Evolutionary conservation across 1,139 yeast species (phyloP), one percentile per base, ranked within the genome.

Genomic region (Candida neerlandica): DNA sequence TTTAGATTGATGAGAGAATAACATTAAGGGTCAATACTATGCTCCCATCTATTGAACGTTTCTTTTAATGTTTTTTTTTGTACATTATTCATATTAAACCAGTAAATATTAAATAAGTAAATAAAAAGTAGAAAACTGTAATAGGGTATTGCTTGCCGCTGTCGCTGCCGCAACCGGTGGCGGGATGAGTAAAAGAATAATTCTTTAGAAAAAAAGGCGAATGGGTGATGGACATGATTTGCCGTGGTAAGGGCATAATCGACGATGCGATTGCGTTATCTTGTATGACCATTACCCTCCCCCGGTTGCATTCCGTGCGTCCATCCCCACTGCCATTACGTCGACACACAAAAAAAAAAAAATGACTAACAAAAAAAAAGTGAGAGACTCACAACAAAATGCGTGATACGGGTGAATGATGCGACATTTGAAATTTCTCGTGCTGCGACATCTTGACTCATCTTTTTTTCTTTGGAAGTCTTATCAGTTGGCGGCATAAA

Each of bases 1-100:
- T 91, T 91, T 65, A 74, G 91, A 55, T 81, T 81, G 51, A 65
- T 87, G 55, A 46, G 52, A 39, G 52, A 47, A n/a, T 47, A 34
- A 30, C 16, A 6, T 11, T 7, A 11, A 5, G 9, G 12, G 14
- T n/a, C 34, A 11, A 11, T 5, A 27, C 12, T 14, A 37, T 34
- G 37, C 18, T 18, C 18, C 23, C n/a, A 16, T 15, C 3, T 23
- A 14, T 32, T 34, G 38, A 34, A 34, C 38, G 32, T 18, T 19
- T 9, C 32, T n/a, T 40, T 39, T 41, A 39, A 40, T 44, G 38
- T 29, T 44, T 37, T 38, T 18, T 26, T 40, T 40, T 37, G 30
- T 21, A 37, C 21, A 37, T 37, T 37, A 37, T 29, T 37, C 41
- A 37, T 9, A 37, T 12, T 37, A 12, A n/a, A 21, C 21, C 21